phyloP scores from a whole-genome alignment of 2,329 filamentous ascomycete genomes.

The Cercospora zeae-maydis region DNA sequence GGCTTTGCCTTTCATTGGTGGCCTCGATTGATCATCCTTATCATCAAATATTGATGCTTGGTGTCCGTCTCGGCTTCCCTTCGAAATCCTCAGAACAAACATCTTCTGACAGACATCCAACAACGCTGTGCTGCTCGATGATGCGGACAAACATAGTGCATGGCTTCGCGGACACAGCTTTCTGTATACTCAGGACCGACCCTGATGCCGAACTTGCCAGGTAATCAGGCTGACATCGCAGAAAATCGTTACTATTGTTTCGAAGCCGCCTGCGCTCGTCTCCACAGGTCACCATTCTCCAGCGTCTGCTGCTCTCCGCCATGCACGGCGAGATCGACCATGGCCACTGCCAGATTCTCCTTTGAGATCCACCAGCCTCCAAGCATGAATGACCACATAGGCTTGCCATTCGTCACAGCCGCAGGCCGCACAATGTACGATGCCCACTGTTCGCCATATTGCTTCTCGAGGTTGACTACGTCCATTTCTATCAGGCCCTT shows the following conservation, averaged over 20 bases:
- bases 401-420: constrained; percentile 21
- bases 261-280: constrained; percentile 12
- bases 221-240: too few relatives aligned
- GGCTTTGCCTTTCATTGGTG: not conserved
- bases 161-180: too few relatives aligned
- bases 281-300: constrained; percentile 22
- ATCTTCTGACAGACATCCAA: not conserved
- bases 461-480: constrained; percentile 27
- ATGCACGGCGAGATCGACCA: constrained; percentile 25
- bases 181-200: too few relatives aligned
- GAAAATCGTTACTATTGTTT: not conserved
- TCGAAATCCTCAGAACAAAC: not conserved
- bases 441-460: constrained; percentile 26
- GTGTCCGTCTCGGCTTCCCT: not conserved
- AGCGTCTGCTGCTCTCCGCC: constrained; percentile 20
- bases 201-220: too few relatives aligned
- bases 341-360: constrained; percentile 22
- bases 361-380: constrained; percentile 21
- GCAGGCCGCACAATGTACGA: constrained; percentile 28
- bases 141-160: not conserved
- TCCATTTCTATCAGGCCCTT: constrained; percentile 30
- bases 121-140: not conserved
- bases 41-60: not conserved
- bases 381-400: constrained; percentile 13
- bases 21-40: not conserved